Evolutionary conservation across 179 eudicot genomes (phyloP), one percentile per base, ranked within the genome.

Genomic region (Beta macrorhiza): DNA sequence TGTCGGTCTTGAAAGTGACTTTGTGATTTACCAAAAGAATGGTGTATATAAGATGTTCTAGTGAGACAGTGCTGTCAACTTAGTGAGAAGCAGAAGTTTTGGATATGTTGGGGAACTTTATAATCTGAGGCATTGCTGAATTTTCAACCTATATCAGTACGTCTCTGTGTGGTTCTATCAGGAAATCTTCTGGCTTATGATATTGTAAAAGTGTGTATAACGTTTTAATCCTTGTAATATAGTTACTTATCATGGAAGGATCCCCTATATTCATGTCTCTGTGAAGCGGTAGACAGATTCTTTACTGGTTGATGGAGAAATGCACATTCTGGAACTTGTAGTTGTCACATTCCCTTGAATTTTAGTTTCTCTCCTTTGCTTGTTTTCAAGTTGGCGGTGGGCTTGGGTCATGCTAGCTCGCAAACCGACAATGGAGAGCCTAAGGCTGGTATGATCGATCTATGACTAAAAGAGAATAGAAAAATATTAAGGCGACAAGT

Each of bases 1-100:
- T 79, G 82, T 84, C 67, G 70, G 64, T 64, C 91, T 93, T 49
- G 93, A 92, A 84, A 75, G 89, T 47, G 93, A 91, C 77, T 92
- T 92, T 72, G 37, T 86, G 64, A 83, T 93, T 57, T 93, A 78
- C 78, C 90, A 81, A 67, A 92, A 93, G 90, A 90, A 90, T 63
- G 82, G 86, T 79, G 19, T 86, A 57, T 92, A 92, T 78, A 88
- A 74, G 77, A 84, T 89, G 64, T 82, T 93, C 86, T 93, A 84
- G 85, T 55, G 67, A 32, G 56, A 70, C 2, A 76, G 19, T 44
- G 69, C 32, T 45, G 57, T 3, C n/a, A 37, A 72, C 71, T 75
- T 42, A 22, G 55, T 47, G 16, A 53, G 67, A 32, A 32, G 42
- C 59, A 14, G 7, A n/a, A 4, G 14, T 17, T 73, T 16, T 22